Evolutionary conservation across 352 stramenopile species (phyloP), one percentile per base, ranked within the genome.

Genomic region (Phytophthora sojae): DNA sequence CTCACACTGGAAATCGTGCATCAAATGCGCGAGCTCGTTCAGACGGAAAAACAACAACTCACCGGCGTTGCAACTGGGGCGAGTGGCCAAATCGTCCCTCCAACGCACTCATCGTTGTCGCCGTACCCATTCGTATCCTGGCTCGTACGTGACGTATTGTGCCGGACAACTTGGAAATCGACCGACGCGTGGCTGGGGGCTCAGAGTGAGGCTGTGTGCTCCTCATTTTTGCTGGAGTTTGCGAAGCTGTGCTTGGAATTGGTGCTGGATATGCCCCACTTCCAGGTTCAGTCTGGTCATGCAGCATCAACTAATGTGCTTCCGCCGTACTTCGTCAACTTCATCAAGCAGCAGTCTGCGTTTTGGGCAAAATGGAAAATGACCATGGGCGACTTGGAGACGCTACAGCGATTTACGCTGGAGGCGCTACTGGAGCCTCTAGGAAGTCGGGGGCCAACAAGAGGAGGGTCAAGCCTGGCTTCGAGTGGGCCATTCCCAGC

Each of bases 251-350:
- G 86, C 45, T 58, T 95, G 29, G 88, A 94, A 37, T 54, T 95
- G 25, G 84, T 95, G 45, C 63, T 95, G 3, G 88, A 95, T 42
- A 69, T 92, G 29, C 86, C 88, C 8, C 88, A 94, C 44, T 95
- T 94, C 54, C 77, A 88, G 53, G 60, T 83, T 9, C 52, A 76
- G 11, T 79, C 81, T 35, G 69, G 73, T 11, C 79, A 83, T 50
- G 72, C 84, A 23, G 74, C 77, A 0, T 92, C 88, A 7, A 82
- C 70, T 19, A 94, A 93, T 57, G 86, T 89, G 12, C 64, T 95
- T 45, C 88, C 88, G 12, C 88, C 88, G 26, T 95, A 95, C 61
- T 94, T 95, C 55, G 82, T 95, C 23, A 95, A 95, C 53, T 95
- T 95, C 54, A 88, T 95, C 49, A 95, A 94, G 49, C 88, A 94